These are phyloP conservation scores for Trichoderma oligosporum DNA, from an alignment of 2,329 filamentous ascomycete genomes.

Conservation along the genomic window DNA sequence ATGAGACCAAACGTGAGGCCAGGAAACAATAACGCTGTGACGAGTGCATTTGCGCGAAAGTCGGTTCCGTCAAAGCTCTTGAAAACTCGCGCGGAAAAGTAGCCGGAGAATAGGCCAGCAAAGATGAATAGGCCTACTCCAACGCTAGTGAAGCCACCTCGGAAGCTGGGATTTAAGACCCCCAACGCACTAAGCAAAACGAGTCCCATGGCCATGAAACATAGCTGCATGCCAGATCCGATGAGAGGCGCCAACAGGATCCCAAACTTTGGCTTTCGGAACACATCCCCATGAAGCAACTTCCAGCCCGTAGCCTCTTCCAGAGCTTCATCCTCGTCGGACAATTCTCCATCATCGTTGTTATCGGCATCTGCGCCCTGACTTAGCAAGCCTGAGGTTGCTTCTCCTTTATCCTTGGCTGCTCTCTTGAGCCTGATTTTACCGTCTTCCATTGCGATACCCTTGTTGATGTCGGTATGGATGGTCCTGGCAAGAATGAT, in stretches of 20 bases:
- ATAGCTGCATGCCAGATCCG: slow-evolving; percentile 80
- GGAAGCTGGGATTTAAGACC: slow-evolving; percentile 78
- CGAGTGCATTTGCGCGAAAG: slow-evolving; percentile 71
- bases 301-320: slow-evolving; percentile 89
- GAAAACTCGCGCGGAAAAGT: slow-evolving; percentile 80
- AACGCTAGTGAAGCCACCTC: slow-evolving; percentile 84
- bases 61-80: slow-evolving; percentile 74
- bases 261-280: slow-evolving; percentile 67
- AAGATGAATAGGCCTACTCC: slow-evolving; percentile 79
- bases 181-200: slow-evolving; percentile 71
- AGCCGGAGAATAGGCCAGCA: slow-evolving; percentile 79
- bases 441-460: slow-evolving; percentile 62
- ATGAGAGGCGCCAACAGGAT: slow-evolving; percentile 74
- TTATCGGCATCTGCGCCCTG: slow-evolving; percentile 50
- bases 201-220: slow-evolving; percentile 75
- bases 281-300: slow-evolving; percentile 81
- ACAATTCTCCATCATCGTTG: slow-evolving; percentile 58
- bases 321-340: slow-evolving; percentile 53
- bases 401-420: slow-evolving; percentile 43
- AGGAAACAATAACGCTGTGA: slow-evolving; percentile 75
- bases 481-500: slow-evolving; percentile 79
- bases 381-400: slow-evolving; percentile 58
- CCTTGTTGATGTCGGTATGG: slow-evolving; percentile 72
- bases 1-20: slow-evolving; percentile 70
- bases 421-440: slow-evolving; percentile 57